Base-by-base conservation (phyloP, 768 basidiomycete species). In the Russula foetens region DNA sequence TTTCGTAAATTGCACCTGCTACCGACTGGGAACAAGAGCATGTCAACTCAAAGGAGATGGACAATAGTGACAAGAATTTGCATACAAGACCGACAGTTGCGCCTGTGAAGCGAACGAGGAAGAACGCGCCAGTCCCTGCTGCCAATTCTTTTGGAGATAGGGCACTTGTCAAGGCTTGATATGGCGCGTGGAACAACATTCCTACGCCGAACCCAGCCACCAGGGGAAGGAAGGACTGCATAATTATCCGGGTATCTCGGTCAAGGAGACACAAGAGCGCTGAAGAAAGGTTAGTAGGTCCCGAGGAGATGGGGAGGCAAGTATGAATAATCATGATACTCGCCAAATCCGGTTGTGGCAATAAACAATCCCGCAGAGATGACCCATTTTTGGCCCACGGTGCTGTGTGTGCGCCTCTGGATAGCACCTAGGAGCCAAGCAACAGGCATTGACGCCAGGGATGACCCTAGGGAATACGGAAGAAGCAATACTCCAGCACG, bases 391-490 rank as follows among this genome's bases (percentile, higher is more conserved):
- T 88, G 86, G 51, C 82, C 85, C 48, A 75, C 77, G 17, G 82
- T 86, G 66, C 84, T 78, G 21, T 74, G 71, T 17, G 76, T 81
- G 58, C 75, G 77, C 63, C 71, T 75, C 71, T 89, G 85, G 77
- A 79, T 82, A 63, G 80, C 83, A 49, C 79, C 82, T 66, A 92
- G 88, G 66, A 88, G 79, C 88, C 88, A 89, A n/a, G 91, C 89
- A 39, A 81, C 86, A 24, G 90, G 89, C 77, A 93, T 84, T 12
- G 91, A 92, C 45, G 90, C 86, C 59, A 92, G 69, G 24, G 90
- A 90, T 35, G 90, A 87, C 53, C 90, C 91, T 53, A 92, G 81
- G 51, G 91, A 89, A 75, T 91, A 92, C 12, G 91, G 89, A 57
- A 93, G 77, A 72, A 90, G 78, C 69, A 83, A 80, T 23, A 90